Base-by-base conservation (phyloP, 176 grass and related monocot genomes). In the Poa pratensis region DNA sequence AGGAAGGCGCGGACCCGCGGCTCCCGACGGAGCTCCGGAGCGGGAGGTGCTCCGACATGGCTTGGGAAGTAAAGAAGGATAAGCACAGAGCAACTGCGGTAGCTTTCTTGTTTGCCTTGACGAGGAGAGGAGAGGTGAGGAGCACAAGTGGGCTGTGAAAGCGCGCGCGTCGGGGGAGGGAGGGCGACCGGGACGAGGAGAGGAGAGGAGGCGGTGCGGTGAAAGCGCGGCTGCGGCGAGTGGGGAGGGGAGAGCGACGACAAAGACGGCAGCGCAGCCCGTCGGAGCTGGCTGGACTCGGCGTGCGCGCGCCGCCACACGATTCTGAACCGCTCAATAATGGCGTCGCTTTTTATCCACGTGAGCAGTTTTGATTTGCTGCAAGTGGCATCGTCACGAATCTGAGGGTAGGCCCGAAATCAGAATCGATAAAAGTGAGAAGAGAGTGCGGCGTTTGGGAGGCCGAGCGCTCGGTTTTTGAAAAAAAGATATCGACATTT, bases 21-120 rank as follows among this genome's bases (percentile, higher is more conserved):
- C 80, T 79, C 0, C 66, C 88, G 17, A 83, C 84, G 48, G 84
- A 87, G 84, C 84, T 68, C 27, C 80, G 75, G 27, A 40, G 68
- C 69, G 85, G 66, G 60, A 53, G 69, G 49, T 87, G 80, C 39
- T 87, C 85, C 69, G 81, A 84, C 89, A 90, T 87, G 80, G 20
- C 80, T 80, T 6, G 17, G 34, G 69, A 8, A 15, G 46, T 12
- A 9, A 46, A 46, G 54, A 8, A 88, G n/a, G 53, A 73, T 23
- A 13, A 73, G 70, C 66, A 16, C 16, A 11, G 16, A 9, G 16
- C 32, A 15, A 23, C 20, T 64, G 77, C 9, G 19, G 77, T 14
- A 3, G 52, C 64, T 72, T 75, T 22, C 73, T 26, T n/a, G 12
- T 27, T n/a, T 12, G 8, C 42, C 42, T 43, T 43, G 75, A 16